Percentiles rank a stretch among this genome's conserved stretches.
phyloP scores from a whole-genome alignment of 345 rosid species.

The Dimocarpus longan region DNA sequence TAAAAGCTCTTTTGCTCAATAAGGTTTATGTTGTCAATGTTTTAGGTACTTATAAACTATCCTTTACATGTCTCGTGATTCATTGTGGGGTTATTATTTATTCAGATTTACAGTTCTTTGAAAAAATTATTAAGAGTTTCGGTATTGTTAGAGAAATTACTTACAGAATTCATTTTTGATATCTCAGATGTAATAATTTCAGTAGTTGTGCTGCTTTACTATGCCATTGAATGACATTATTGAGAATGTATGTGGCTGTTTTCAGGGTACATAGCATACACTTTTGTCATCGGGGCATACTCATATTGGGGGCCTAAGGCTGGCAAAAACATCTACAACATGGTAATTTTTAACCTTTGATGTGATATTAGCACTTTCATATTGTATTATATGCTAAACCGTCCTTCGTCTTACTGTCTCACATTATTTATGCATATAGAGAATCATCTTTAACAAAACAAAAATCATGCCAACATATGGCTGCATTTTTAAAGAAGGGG shows the following conservation, averaged over 20 bases:
- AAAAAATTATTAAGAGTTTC: background rate
- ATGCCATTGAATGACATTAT: background rate
- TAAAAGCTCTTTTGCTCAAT: conserved; percentile 60
- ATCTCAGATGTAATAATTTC: conserved; percentile 1
- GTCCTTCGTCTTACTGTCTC: background rate
- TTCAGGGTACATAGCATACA: conserved; percentile 85
- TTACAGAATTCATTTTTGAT: background rate
- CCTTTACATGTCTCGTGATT: background rate
- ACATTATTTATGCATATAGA: background rate
- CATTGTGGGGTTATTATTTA: background rate
- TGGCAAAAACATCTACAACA: conserved; percentile 78
- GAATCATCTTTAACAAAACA: background rate
- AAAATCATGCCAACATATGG: background rate
- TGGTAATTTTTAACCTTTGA: conserved; percentile 49
- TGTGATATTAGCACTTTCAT: background rate
- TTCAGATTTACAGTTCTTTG: background rate
- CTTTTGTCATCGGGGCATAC: conserved; percentile 91
- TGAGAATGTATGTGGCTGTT: conserved; percentile 21
- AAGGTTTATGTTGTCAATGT: conserved; percentile 74
- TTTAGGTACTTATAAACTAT: conserved; percentile 55
- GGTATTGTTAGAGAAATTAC: background rate
- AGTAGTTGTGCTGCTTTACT: background rate
- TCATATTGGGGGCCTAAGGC: conserved; percentile 99
- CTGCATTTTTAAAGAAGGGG: conserved; percentile 3
- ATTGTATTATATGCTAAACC: conserved; percentile 1